Conservation (phyloP, 176 grass and related monocot species). For the Triticum urartu region DNA sequence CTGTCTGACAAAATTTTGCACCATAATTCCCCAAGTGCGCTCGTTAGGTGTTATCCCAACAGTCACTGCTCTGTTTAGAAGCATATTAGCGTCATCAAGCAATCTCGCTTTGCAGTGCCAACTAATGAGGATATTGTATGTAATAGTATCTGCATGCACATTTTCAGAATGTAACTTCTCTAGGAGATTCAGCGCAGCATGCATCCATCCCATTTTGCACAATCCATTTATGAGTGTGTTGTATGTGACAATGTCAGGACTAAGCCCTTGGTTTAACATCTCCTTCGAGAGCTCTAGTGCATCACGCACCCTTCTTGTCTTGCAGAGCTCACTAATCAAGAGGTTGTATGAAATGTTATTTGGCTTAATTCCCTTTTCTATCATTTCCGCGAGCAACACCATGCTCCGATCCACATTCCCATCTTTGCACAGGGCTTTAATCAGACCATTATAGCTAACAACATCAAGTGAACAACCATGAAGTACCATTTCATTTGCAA, state of each 20-base stretch:
- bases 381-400: conserved; percentile 72
- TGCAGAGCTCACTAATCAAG: conserved; percentile 75
- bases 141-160: conserved; percentile 66
- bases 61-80: conserved; percentile 59
- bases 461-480: conserved; percentile 71
- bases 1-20: conserved; percentile 59
- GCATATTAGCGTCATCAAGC: conserved; percentile 64
- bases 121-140: conserved; percentile 96
- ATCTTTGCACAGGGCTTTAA: conserved; percentile 80
- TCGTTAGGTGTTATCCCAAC: conserved; percentile 60
- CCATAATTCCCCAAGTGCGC: conserved; percentile 71
- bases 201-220: conserved; percentile 77
- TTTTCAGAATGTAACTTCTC: conserved; percentile 75
- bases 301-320: conserved; percentile 61
- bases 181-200: conserved; percentile 77
- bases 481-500: conserved; percentile 75
- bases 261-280: conserved; percentile 72
- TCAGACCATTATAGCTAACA: conserved; percentile 81
- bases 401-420: conserved; percentile 61
- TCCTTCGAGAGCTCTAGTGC: conserved; percentile 75
- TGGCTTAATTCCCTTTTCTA: conserved; percentile 67
- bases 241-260: conserved; percentile 91
- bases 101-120: conserved; percentile 90
- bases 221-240: conserved; percentile 90
- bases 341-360: conserved; percentile 93